Percentiles rank a stretch among this genome's conserved stretches.
Conservation (phyloP, 2,329 filamentous ascomycete genomes). For the Botrytis deweyae region DNA sequence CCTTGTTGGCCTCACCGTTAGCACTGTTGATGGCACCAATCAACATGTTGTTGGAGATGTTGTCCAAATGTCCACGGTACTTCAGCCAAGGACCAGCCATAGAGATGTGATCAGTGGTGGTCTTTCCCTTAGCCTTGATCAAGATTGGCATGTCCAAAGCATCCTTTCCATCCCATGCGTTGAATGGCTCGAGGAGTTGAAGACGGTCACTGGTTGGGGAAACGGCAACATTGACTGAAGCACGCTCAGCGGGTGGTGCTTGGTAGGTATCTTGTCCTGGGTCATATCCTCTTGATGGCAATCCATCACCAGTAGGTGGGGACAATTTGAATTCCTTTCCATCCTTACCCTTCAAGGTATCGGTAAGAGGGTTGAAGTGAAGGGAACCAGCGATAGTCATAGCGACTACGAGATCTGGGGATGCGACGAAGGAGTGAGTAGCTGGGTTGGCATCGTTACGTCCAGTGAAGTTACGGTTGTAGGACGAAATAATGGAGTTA, state of each 20-base stretch:
- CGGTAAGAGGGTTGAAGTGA: constrained; percentile 92
- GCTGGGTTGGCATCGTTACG: constrained; percentile 96
- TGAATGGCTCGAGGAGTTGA: constrained; percentile 84
- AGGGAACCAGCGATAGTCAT: constrained; percentile 80
- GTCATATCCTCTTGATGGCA: constrained; percentile 83
- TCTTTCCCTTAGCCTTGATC: constrained; percentile 96
- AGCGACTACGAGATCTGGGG: constrained; percentile 85
- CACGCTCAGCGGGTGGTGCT: constrained; percentile 80
- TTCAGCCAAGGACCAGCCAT: constrained; percentile 98
- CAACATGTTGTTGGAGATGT: constrained; percentile 99
- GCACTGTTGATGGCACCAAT: constrained; percentile 95
- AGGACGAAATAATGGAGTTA: constrained; percentile 97
- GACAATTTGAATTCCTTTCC: constrained; percentile 93
- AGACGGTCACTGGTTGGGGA: constrained; percentile 90
- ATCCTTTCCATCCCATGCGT: constrained; percentile 90
- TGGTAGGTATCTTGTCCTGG: constrained; percentile 93
- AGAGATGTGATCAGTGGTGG: constrained; percentile 94
- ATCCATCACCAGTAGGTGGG: constrained; percentile 74
- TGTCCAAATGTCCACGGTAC: constrained; percentile 98
- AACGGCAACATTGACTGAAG: constrained; percentile 72
- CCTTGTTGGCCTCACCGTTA: constrained; percentile 96
- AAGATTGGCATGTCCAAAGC: constrained; percentile 80
- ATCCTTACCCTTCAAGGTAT: constrained; percentile 89
- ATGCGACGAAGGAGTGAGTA: constrained; percentile 90
- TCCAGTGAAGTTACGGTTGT: constrained; percentile 99